Evolutionary conservation across 345 rosid species (phyloP), one percentile per base, ranked within the genome.

Genomic region (Heritiera fomes): DNA sequence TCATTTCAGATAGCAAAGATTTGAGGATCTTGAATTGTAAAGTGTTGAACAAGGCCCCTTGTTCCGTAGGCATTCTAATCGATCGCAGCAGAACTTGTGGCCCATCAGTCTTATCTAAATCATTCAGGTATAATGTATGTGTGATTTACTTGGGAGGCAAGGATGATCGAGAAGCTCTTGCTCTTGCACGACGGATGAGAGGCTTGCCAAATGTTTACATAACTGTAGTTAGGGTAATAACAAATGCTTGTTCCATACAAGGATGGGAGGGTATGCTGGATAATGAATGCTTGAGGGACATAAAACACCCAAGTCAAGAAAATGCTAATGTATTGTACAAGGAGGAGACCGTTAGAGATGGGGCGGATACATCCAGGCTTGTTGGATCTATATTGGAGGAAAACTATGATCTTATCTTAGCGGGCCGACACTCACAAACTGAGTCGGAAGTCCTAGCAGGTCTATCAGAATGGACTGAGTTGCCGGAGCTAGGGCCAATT

Each of bases 91-190:
- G 58, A 20, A 41, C 56, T 10, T 8, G 64, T 1, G 15, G 9
- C 1, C 7, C 77, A 41, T 47, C 72, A 18, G 1, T 75, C n/a
- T 2, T 6, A 5, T 43, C 4, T 13, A 40, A 9, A 8, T 11
- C 34, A 10, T 3, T 76, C 4, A 13, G n/a, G 0, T 68, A 23
- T 7, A 2, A 23, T 3, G 41, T 84, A 1, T 82, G 78, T 1
- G 64, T 84, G 83, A 28, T 84, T 8, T 84, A 73, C 67, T 1
- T 84, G 13, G 87, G 87, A 0, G 87, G 89, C 0, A 75, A 41
- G 1, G 86, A 84, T 17, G 89, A 87, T 47, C 56, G 83, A 3
- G 87, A 87, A 64, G 87, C 84, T 0, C 60, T 84, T 58, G 47
- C 84, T 13, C n/a, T 80, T 2, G 85, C 80, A 0, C 67, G 47